Conservation (phyloP, 306 rosid genomes). For the Hippophae gyantsensis region DNA sequence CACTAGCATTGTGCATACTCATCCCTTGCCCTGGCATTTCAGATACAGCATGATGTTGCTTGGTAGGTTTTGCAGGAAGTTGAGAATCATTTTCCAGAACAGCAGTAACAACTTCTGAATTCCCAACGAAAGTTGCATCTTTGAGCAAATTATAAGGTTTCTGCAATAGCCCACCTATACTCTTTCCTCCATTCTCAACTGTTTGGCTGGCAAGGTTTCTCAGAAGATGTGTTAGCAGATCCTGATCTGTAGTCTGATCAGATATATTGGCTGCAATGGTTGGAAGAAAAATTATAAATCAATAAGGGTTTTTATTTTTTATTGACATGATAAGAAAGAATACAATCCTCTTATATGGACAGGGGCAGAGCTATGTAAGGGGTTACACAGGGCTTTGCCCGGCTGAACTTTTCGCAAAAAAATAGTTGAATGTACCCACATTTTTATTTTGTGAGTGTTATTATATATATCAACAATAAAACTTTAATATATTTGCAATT, state of each 20-base stretch:
- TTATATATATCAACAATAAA: no score
- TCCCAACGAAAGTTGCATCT: conserved; percentile 40
- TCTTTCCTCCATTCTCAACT: conserved; percentile 41
- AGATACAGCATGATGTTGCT: conserved; percentile 25
- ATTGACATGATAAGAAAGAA: background rate
- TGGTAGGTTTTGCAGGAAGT: conserved; percentile 38
- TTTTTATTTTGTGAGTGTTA: no score
- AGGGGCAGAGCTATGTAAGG: no score
- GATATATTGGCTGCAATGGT: conserved; percentile 52
- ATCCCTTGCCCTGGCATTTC: conserved; percentile 34
- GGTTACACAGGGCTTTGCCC: no score
- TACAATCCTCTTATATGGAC: no score
- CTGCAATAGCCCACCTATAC: conserved; percentile 41
- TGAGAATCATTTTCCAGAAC: conserved; percentile 45
- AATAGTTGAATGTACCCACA: no score
- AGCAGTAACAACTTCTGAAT: conserved; percentile 32
- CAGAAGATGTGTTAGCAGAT: conserved; percentile 65
- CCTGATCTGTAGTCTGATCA: conserved; percentile 65
- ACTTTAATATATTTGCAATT: no score
- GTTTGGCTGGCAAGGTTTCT: conserved; percentile 50
- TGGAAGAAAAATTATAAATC: conserved; percentile 21
- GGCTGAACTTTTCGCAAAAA: no score
- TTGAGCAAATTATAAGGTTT: conserved; percentile 45
- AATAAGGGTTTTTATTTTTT: conserved; percentile 1
- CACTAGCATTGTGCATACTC: conserved; percentile 32